Evolutionary conservation across 1,139 yeast genomes (phyloP).

Genomic region (Hanseniaspora uvarum): DNA sequence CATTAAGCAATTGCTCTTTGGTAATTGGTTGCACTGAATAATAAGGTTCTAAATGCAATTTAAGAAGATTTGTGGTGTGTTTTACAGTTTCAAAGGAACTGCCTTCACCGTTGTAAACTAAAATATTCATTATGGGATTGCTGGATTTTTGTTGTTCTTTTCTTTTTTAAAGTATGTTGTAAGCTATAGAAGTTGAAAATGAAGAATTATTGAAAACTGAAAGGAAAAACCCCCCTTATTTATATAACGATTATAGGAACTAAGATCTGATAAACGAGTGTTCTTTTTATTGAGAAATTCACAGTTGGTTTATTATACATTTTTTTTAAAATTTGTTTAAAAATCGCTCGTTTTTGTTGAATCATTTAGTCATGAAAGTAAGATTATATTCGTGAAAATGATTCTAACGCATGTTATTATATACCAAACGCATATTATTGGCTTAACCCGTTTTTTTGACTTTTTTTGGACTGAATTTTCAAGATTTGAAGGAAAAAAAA

Average conservation of each 20-base stretch:
- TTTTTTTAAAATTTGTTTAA: not conserved
- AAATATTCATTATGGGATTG: constrained; percentile 27
- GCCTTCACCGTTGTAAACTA: constrained; percentile 54
- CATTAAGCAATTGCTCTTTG: constrained; percentile 51
- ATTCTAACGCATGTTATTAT: not conserved
- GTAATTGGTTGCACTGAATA: constrained; percentile 75
- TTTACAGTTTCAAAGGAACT: constrained; percentile 78
- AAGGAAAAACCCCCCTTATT: too few relatives aligned
- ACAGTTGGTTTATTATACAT: not conserved
- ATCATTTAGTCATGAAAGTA: not conserved
- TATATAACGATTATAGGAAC: too few relatives aligned
- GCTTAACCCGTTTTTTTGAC: not conserved
- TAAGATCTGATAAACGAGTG: too few relatives aligned
- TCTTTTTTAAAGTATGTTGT: not conserved
- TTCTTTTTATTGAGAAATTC: not conserved
- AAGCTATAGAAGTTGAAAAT: not conserved
- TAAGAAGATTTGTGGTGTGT: constrained; percentile 67
- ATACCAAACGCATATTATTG: not conserved
- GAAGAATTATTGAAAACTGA: too few relatives aligned
- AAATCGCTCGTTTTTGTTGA: not conserved
- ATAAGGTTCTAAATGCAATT: constrained; percentile 69
- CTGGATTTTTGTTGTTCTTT: not conserved
- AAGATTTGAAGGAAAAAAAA: not conserved
- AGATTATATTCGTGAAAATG: not conserved
- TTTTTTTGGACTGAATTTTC: too few relatives aligned